Percentiles rank a stretch among this genome's conserved stretches.
phyloP scores from a whole-genome alignment of 2,329 filamentous ascomycete species.

The Leptographium galeiforme region DNA sequence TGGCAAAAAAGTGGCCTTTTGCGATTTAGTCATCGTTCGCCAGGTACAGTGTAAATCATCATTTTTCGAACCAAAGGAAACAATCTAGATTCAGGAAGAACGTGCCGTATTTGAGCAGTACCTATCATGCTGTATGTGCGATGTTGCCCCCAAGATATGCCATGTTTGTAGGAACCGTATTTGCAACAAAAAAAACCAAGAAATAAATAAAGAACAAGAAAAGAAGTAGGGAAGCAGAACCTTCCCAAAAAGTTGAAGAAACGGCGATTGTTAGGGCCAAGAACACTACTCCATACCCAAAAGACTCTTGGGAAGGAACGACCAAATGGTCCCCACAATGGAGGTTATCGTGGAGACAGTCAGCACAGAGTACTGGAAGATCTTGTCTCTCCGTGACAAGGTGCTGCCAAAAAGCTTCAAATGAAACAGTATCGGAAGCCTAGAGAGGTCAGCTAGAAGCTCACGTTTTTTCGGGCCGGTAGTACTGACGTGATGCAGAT shows the following conservation, averaged over 20 bases:
- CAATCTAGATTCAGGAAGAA: neutral
- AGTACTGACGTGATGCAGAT: constrained; percentile 66
- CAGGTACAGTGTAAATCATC: neutral
- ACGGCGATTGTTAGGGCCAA: no score
- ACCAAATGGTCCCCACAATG: constrained; percentile 69
- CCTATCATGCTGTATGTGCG: neutral
- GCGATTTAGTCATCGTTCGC: neutral
- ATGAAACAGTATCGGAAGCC: constrained; percentile 73
- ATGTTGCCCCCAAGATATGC: neutral
- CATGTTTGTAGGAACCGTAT: neutral
- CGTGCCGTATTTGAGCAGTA: no score
- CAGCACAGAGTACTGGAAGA: constrained; percentile 56
- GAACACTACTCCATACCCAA: constrained; percentile 37
- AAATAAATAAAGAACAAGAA: neutral
- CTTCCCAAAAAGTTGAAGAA: neutral
- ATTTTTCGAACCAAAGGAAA: neutral
- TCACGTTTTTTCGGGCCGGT: neutral
- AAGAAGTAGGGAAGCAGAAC: neutral
- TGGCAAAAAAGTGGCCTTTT: neutral
- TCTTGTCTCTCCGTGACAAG: constrained; percentile 48
- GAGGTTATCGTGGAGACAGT: constrained; percentile 57
- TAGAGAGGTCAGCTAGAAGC: constrained; percentile 11
- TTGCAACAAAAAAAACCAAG: neutral
- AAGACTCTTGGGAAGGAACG: constrained; percentile 68
- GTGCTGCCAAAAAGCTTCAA: constrained; percentile 75